These are phyloP conservation scores for Amaranthus cruentus DNA, from an alignment of 148 eudicot genomes.

Conservation along the genomic window DNA sequence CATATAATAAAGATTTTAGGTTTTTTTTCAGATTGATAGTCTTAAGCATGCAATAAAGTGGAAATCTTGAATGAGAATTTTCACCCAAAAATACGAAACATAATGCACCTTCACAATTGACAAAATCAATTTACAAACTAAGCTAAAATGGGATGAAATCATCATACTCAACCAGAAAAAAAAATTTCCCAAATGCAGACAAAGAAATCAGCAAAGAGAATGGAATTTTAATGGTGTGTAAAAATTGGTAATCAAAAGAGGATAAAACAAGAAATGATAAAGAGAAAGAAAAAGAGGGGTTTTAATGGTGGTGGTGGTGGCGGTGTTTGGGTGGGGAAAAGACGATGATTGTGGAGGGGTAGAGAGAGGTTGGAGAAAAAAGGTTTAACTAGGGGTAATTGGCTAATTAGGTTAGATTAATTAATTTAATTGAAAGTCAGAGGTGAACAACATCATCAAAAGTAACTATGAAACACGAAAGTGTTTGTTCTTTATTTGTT, in stretches of 20 bases:
- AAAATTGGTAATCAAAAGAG: not conserved
- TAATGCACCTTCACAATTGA: not conserved
- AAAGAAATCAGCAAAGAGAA: not conserved
- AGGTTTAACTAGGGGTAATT: no score
- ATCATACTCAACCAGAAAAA: not conserved
- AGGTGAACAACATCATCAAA: no score
- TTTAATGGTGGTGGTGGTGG: no score
- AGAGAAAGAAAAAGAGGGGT: no score
- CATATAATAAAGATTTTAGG: not conserved
- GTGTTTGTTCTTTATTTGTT: no score
- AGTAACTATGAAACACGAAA: no score
- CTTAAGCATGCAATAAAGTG: not conserved
- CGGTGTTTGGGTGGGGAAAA: no score
- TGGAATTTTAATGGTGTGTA: not conserved
- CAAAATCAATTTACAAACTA: not conserved
- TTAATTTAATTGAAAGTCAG: no score
- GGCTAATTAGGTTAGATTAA: no score
- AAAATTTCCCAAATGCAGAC: slow-evolving; percentile 5
- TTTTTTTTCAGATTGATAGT: not conserved
- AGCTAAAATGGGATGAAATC: not conserved
- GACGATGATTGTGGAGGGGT: no score
- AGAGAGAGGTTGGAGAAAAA: no score
- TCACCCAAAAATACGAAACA: no score
- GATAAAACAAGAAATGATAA: not conserved
- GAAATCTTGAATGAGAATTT: not conserved